Evolutionary conservation across 2,329 filamentous ascomycete species (phyloP).

Genomic region (Colletotrichum liriopes): DNA sequence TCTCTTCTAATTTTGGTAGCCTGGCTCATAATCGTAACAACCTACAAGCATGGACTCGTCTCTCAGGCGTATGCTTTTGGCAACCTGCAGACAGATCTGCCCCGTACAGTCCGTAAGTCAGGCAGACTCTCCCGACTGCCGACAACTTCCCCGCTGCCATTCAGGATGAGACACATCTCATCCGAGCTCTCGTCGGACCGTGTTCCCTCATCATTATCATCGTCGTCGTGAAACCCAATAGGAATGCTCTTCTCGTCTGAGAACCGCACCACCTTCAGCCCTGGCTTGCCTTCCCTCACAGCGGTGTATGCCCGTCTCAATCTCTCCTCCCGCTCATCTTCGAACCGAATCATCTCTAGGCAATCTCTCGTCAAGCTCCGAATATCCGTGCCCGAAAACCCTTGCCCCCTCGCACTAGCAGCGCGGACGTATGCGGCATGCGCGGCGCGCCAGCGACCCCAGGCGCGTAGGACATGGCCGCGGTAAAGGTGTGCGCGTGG

Average conservation of each 20-base stretch:
- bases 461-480: conserved; percentile 46
- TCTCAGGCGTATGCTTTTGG: not conserved
- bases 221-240: not conserved
- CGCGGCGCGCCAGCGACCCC: conserved; percentile 46
- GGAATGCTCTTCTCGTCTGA: not conserved
- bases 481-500: conserved; percentile 46
- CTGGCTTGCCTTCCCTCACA: conserved; percentile 6
- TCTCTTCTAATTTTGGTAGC: not conserved
- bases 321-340: conserved; percentile 4
- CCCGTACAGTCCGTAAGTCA: conserved; percentile 34
- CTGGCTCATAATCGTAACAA: not conserved
- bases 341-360: conserved; percentile 26
- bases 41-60: not conserved
- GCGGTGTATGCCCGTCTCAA: not conserved
- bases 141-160: conserved; percentile 29
- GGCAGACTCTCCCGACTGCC: conserved; percentile 35
- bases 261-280: conserved; percentile 22
- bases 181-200: not conserved
- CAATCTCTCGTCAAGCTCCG: conserved; percentile 36
- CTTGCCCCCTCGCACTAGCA: conserved; percentile 38
- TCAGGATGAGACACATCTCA: conserved; percentile 23
- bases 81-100: conserved; percentile 28
- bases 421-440: conserved; percentile 45
- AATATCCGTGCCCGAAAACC: conserved; percentile 30
- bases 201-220: not conserved